These are phyloP conservation scores for Oryza meyeriana DNA, from an alignment of 176 grass and related monocot genomes.

Conservation along the genomic window DNA sequence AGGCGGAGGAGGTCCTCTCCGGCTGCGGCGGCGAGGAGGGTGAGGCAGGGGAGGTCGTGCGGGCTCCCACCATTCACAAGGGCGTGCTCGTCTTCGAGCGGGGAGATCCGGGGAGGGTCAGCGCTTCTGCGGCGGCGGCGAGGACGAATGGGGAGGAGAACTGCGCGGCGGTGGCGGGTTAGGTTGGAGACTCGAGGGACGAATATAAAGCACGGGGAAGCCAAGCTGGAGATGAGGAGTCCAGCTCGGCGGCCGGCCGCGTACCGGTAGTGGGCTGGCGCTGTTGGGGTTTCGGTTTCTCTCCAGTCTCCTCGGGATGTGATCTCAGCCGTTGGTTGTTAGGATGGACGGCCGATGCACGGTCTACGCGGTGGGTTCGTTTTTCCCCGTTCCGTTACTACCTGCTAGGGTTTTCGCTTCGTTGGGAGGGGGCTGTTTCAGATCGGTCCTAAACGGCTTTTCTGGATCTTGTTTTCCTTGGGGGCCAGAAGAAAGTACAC, in stretches of 20 bases:
- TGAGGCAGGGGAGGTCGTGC: slow-evolving; percentile 32
- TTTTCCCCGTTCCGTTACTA: background rate
- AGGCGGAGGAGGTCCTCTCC: slow-evolving; percentile 30
- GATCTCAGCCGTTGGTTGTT: slow-evolving; percentile 6
- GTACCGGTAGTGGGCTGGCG: background rate
- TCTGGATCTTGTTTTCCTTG: background rate
- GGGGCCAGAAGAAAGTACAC: background rate
- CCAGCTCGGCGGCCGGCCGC: slow-evolving; percentile 19
- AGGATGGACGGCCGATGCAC: background rate
- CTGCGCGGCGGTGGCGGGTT: background rate
- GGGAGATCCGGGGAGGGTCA: background rate
- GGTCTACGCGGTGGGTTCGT: background rate
- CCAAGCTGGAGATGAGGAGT: background rate
- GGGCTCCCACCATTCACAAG: slow-evolving; percentile 82
- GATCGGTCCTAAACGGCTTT: too few species aligned
- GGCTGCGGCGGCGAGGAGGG: slow-evolving; percentile 35
- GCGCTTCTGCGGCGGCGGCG: background rate
- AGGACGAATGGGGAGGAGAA: background rate
- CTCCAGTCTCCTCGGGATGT: too few species aligned
- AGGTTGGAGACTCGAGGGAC: background rate
- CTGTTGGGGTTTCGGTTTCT: background rate
- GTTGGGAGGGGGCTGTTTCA: background rate
- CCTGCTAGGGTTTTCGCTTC: background rate
- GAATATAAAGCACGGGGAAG: background rate
- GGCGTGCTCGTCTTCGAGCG: slow-evolving; percentile 14